phyloP scores from a whole-genome alignment of 306 rosid species.

The Abrus pulchellus region DNA sequence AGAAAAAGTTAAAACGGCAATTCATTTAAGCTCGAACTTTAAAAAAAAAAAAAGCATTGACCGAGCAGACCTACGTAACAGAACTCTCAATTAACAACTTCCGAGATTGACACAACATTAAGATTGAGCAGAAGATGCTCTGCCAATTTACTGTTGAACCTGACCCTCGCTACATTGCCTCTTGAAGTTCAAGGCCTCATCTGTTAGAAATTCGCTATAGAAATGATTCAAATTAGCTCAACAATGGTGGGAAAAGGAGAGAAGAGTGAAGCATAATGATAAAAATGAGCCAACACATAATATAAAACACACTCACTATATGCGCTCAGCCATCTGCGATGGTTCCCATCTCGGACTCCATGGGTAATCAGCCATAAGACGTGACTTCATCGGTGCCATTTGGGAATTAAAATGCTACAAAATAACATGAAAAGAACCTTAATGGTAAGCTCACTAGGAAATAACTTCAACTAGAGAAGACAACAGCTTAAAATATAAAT shows the following conservation, averaged over 20 bases:
- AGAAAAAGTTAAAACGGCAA: background rate
- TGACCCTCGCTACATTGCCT: conserved; percentile 82
- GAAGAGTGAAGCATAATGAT: background rate
- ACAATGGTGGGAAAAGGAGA: background rate
- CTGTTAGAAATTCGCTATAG: conserved; percentile 80
- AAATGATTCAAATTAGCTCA: conserved; percentile 33
- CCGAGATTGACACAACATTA: background rate
- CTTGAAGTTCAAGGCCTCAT: conserved; percentile 86
- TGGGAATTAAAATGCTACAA: conserved; percentile 81
- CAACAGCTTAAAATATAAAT: conserved; percentile 1
- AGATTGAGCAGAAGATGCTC: conserved; percentile 25
- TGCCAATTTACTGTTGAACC: conserved; percentile 43
- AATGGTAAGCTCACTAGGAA: conserved; percentile 19
- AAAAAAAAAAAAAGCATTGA: background rate
- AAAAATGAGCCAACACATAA: conserved; percentile 18
- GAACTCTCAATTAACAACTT: conserved; percentile 28
- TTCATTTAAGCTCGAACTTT: background rate
- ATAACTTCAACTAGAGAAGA: conserved; percentile 14
- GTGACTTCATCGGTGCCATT: conserved; percentile 75
- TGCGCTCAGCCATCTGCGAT: conserved; percentile 75
- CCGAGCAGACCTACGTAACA: conserved; percentile 11
- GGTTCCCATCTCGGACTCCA: conserved; percentile 97
- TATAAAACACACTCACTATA: conserved; percentile 62
- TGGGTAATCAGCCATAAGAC: conserved; percentile 67
- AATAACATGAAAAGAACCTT: conserved; percentile 23